phyloP scores from a whole-genome alignment of 192 early-diverging fungal genomes.

The Backusella tarrabulga region DNA sequence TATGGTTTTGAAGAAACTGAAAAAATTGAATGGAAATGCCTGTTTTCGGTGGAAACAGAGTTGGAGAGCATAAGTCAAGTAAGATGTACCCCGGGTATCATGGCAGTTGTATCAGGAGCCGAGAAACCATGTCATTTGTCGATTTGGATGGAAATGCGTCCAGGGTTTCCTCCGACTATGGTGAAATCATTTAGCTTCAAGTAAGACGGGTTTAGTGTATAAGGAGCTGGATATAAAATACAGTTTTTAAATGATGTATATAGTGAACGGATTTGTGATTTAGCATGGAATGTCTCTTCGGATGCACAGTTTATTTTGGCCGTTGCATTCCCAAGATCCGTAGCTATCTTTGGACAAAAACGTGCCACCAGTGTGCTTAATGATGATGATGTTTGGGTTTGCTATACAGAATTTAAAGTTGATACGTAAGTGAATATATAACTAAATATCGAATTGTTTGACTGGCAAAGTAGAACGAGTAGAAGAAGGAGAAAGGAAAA shows the following conservation, averaged over 20 bases:
- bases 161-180: background rate
- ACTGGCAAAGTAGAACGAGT: background rate
- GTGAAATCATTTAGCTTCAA: conserved; percentile 14
- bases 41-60: conserved; percentile 11
- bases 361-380: conserved; percentile 40
- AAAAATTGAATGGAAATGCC: background rate
- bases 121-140: background rate
- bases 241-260: background rate
- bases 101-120: background rate
- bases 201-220: conserved; percentile 8
- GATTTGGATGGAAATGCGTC: conserved; percentile 35
- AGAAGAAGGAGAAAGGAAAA: background rate
- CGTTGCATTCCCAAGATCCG: conserved; percentile 49
- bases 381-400: conserved; percentile 47
- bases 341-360: conserved; percentile 62
- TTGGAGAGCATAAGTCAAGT: background rate
- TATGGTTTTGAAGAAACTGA: conserved; percentile 3
- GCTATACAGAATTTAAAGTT: conserved; percentile 54
- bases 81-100: background rate
- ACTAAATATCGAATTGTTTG: background rate
- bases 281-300: conserved; percentile 75
- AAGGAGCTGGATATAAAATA: background rate
- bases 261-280: conserved; percentile 51
- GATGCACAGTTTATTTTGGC: conserved; percentile 75
- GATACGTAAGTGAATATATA: conserved; percentile 36